Evolutionary conservation across 257 asterid species (phyloP), one percentile per base, ranked within the genome.

Genomic region (Euphrasia confusa): DNA sequence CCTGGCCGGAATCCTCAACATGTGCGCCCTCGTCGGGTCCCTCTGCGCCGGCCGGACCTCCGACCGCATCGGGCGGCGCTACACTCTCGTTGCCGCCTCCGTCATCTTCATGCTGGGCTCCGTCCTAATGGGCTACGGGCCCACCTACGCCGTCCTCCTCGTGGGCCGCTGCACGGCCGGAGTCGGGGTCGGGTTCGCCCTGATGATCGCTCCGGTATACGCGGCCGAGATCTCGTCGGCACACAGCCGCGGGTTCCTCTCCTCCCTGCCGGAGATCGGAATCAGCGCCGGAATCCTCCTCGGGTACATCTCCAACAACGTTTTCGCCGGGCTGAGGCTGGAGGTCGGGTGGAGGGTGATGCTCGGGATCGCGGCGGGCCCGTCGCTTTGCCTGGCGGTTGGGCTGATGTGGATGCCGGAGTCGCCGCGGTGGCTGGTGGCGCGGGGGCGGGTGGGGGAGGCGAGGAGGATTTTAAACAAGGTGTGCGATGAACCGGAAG

Each of bases 191-290:
- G 96, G 96, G 11, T 89, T 86, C 54, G 95, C 93, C 4, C 88
- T 88, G 1, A 88, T 88, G 96, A 86, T 88, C 3, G 96, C 95
- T 0, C 96, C 96, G 0, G 95, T 88, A 7, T 89, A 89, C 49
- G 81, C 93, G 0, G 95, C 93, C 13, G 95, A 89, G 56, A 74
- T 89, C 4, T 86, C 95, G 1, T 67, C 95, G 0, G 88, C 96
- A 0, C 60, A 71, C 15, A 67, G 75, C 17, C 87, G 96, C 28
- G 96, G 96, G 2, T 77, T 82, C 32, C 63, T 88, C 1, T 71
- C 94, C 0, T 83, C 94, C 0, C 55, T 88, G 7, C 96, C 96
- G 1, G 96, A 87, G 65, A 54, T 88, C 9, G 94, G 94, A 18
- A 88, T 88, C 67, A 83, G 89, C 14, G 13, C 57, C 0, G 96